Conservation (phyloP, 2,329 filamentous ascomycete genomes). For the Trichothecium roseum region DNA sequence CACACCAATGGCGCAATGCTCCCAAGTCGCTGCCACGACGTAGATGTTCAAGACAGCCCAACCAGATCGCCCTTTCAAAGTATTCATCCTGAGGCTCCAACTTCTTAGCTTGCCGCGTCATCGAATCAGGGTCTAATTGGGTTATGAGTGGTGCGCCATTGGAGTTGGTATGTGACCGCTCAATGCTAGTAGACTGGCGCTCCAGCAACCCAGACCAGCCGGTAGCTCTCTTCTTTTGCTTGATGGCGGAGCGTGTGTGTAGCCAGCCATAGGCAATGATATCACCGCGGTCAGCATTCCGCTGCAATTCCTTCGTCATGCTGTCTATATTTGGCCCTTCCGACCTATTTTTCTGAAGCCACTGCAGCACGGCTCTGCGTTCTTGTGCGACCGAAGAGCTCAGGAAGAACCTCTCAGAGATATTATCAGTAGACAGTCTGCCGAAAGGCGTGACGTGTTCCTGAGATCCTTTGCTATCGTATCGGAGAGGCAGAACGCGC, state of each 20-base stretch:
- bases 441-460: not conserved
- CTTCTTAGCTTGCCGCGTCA: constrained; percentile 65
- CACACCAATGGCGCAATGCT: constrained; percentile 76
- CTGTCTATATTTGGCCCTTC: constrained; percentile 63
- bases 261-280: constrained; percentile 85
- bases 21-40: constrained; percentile 67
- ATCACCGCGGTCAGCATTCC: constrained; percentile 66
- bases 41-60: constrained; percentile 88
- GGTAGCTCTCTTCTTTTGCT: constrained; percentile 74
- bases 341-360: constrained; percentile 72
- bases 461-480: constrained; percentile 20
- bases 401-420: constrained; percentile 46
- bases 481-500: constrained; percentile 61
- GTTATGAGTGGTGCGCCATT: constrained; percentile 63
- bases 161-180: constrained; percentile 44
- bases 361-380: constrained; percentile 70
- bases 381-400: constrained; percentile 66
- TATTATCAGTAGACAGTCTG: not conserved
- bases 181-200: constrained; percentile 45
- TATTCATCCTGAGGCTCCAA: constrained; percentile 77
- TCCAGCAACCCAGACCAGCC: constrained; percentile 56
- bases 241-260: constrained; percentile 82
- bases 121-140: constrained; percentile 84
- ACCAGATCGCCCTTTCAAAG: constrained; percentile 85
- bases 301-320: constrained; percentile 65